Evolutionary conservation across 192 early-diverging fungal species (phyloP).

Genomic region (Coemansia erecta): DNA sequence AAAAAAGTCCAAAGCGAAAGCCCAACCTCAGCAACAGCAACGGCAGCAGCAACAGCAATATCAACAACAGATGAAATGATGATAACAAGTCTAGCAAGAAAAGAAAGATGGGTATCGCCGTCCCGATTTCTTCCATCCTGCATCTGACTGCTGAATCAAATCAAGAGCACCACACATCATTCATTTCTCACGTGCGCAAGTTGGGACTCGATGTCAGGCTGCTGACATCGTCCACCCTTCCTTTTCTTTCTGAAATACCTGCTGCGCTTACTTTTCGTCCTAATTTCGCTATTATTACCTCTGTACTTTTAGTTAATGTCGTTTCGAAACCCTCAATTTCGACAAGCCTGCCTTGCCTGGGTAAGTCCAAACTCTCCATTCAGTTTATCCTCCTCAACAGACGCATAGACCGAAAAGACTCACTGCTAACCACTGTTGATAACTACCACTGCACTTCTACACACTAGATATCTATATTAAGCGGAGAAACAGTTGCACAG

Average conservation of each 20-base stretch:
- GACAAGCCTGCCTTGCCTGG: slow-evolving; percentile 36
- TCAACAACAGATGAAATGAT: slow-evolving; percentile 1
- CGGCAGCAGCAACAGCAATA: slow-evolving; percentile 2
- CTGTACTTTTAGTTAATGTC: slow-evolving; percentile 13
- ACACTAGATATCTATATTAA: slow-evolving; percentile 22
- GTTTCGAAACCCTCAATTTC: slow-evolving; percentile 27
- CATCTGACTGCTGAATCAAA: too few species aligned
- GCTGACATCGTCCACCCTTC: too few species aligned
- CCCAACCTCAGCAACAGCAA: slow-evolving; percentile 2
- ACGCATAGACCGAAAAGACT: not conserved
- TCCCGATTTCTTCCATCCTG: too few species aligned
- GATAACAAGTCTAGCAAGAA: not conserved
- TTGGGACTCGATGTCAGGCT: too few species aligned
- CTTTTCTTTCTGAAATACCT: too few species aligned
- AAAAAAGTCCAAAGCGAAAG: not conserved
- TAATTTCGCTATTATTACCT: not conserved
- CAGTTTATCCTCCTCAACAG: too few species aligned
- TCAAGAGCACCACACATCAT: too few species aligned
- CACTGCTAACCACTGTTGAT: not conserved
- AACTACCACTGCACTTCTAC: too few species aligned
- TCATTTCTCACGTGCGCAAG: too few species aligned
- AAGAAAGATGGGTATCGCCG: not conserved
- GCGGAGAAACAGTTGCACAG: slow-evolving; percentile 14
- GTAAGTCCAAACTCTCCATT: slow-evolving; percentile 11
- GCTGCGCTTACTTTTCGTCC: too few species aligned